Conservation (phyloP, 768 basidiomycete species). For the Tylopilus cervinicoccineus region DNA sequence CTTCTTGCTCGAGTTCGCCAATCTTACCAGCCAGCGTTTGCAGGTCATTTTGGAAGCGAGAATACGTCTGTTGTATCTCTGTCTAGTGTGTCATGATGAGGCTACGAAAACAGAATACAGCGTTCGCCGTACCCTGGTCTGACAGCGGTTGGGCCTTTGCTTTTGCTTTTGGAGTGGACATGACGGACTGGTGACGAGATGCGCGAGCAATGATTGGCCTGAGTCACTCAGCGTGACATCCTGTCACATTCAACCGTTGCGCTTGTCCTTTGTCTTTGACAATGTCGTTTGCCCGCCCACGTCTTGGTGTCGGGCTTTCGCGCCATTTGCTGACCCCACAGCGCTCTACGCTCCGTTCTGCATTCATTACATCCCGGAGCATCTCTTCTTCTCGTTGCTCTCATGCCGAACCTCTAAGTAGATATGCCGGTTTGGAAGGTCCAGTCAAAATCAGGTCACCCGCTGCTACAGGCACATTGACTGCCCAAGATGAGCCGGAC, state of each 20-base stretch:
- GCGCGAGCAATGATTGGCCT: constrained; percentile 25
- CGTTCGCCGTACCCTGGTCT: constrained; percentile 59
- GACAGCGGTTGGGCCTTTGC: constrained; percentile 54
- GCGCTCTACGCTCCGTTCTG: constrained; percentile 31
- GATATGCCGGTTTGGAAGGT: constrained; percentile 19
- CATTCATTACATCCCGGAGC: constrained; percentile 44
- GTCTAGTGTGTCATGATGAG: constrained; percentile 45
- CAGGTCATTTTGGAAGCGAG: constrained; percentile 81
- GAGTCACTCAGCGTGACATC: constrained; percentile 26
- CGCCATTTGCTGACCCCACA: constrained; percentile 35
- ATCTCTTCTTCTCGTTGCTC: constrained; percentile 23
- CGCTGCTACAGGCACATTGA: constrained; percentile 29
- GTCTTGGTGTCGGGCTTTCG: constrained; percentile 49
- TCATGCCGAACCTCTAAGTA: constrained; percentile 19
- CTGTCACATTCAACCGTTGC: constrained; percentile 23
- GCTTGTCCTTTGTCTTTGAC: constrained; percentile 17
- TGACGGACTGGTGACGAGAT: constrained; percentile 22
- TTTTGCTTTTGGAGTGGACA: constrained; percentile 58
- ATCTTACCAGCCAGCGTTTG: constrained; percentile 93
- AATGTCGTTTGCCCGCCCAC: constrained; percentile 58
- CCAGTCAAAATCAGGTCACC: constrained; percentile 32
- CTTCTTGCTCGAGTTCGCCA: constrained; percentile 92
- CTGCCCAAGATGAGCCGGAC: constrained; percentile 41
- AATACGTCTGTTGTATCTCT: constrained; percentile 85
- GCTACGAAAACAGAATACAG: constrained; percentile 8